Evolutionary conservation across 805 yeast species (phyloP), one percentile per base, ranked within the genome.

Genomic region (Groenewaldozyma tartarivorans): DNA sequence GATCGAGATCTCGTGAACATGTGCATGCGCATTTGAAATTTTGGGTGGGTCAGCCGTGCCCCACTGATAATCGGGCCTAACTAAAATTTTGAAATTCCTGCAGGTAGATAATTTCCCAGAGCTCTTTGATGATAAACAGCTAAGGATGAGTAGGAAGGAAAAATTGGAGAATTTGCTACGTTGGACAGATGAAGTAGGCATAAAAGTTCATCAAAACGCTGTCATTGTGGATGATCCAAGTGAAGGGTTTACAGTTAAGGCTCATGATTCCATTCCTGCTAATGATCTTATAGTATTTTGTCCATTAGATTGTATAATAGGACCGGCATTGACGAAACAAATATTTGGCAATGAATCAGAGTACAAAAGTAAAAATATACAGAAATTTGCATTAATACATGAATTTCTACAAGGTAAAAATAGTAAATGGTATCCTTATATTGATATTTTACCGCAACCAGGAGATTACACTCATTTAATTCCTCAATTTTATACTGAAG

Each of bases 401-500:
- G 50, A 53, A 38, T 33, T n/a, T 4, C 33, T 24, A 7, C 35
- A 24, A 13, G 49, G 48, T 4, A 35, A 38, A 2, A 19, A 38
- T 60, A 62, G 61, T 40, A 31, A 44, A 17, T 61, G 61, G 62
- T 31, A 33, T 2, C 71, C 77, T 2, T 79, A 77, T 48, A 54
- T 79, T 30, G 60, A 68, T 32, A 53, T 63, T 11, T 56, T 79
- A 16, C 81, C 85, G 2, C 27, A 68, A 2, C 50, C 58, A 4
- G 61, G 70, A 7, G 55, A 52, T 1, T 66, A 75, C 17, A 68
- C 69, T n/a, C 7, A 13, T 24, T 13, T 24, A 9, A 66, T 78
- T 7, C 94, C 96, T 1, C 71, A 73, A 40, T 75, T 74, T 48
- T 87, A 40, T 36, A 62, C 62, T 24, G 54, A 66, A 0, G 62